phyloP scores from a whole-genome alignment of 140 eudicot genomes.

The Senecio squalidus region DNA sequence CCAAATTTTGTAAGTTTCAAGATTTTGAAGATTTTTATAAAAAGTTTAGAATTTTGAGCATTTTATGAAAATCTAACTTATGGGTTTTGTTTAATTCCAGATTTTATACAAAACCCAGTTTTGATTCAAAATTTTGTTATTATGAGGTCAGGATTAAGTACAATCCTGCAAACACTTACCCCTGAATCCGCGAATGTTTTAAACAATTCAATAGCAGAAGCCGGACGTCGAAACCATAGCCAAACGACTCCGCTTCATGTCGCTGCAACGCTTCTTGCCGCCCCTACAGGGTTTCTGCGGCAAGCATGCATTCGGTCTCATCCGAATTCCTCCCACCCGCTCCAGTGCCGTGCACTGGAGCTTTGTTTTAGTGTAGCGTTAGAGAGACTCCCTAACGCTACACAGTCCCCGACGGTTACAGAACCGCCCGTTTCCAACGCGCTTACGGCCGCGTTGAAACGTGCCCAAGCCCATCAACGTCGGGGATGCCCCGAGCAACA shows the following conservation, averaged over 20 bases:
- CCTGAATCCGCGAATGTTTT: slow-evolving; percentile 74
- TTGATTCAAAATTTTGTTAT: background rate
- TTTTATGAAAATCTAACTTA: background rate
- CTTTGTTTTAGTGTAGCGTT: slow-evolving; percentile 92
- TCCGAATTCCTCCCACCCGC: slow-evolving; percentile 91
- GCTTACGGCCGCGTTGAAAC: slow-evolving; percentile 86
- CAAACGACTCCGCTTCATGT: slow-evolving; percentile 97
- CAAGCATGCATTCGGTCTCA: slow-evolving; percentile 95
- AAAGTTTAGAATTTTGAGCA: background rate
- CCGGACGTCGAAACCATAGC: slow-evolving; percentile 84
- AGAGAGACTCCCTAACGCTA: slow-evolving; percentile 66
- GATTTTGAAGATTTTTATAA: background rate
- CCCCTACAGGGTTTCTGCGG: slow-evolving; percentile 73
- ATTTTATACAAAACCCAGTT: slow-evolving; percentile 14
- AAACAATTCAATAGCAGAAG: slow-evolving; percentile 84
- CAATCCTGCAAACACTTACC: slow-evolving; percentile 32
- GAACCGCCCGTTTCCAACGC: slow-evolving; percentile 98
- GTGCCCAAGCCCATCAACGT: slow-evolving; percentile 96
- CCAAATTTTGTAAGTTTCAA: background rate
- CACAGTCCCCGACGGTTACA: slow-evolving; percentile 28
- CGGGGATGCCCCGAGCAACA: slow-evolving; percentile 96
- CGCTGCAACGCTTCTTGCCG: slow-evolving; percentile 82
- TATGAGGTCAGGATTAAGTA: slow-evolving; percentile 28
- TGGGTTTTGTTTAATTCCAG: background rate
- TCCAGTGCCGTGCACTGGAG: slow-evolving; percentile 90